Evolutionary conservation across 1,284 basidiomycete genomes (phyloP).

Genomic region (Sanghuangporus weigelae): DNA sequence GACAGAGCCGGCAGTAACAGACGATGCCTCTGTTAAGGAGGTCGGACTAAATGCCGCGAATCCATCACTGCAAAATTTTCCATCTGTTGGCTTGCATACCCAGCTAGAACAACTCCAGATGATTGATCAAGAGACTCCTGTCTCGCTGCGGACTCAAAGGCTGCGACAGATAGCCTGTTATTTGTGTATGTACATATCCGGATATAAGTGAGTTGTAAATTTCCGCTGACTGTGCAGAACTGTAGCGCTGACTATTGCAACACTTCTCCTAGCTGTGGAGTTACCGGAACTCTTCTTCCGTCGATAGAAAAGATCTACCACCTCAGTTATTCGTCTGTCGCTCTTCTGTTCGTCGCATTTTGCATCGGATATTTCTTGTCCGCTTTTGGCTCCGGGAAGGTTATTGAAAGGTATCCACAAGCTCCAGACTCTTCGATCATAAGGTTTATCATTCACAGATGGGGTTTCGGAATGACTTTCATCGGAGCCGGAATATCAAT

Average conservation of each 20-base stretch:
- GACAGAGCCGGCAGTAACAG: not conserved
- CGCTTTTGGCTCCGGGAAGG: slow-evolving; percentile 23
- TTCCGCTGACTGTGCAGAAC: not conserved
- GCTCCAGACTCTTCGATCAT: not conserved
- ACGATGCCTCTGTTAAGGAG: not conserved
- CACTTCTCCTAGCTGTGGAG: slow-evolving; percentile 24
- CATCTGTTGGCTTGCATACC: not conserved
- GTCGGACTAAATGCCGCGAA: not conserved
- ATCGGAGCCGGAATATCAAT: slow-evolving; percentile 25
- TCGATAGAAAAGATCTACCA: slow-evolving; percentile 26
- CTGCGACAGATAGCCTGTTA: slow-evolving; percentile 7
- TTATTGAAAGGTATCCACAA: slow-evolving; percentile 21
- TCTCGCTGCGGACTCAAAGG: not conserved
- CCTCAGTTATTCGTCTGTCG: slow-evolving; percentile 27
- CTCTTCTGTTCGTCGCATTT: slow-evolving; percentile 27
- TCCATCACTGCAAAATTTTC: not conserved
- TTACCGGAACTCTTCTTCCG: slow-evolving; percentile 28
- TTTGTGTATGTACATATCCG: slow-evolving; percentile 24
- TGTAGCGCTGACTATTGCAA: not conserved
- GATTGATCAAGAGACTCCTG: slow-evolving; percentile 1
- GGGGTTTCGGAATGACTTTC: slow-evolving; percentile 26
- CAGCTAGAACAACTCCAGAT: not conserved
- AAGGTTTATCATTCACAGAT: not conserved
- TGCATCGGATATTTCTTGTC: slow-evolving; percentile 29
- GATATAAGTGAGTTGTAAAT: slow-evolving; percentile 25